A percentile compares a stretch with the other conserved stretches of the same genome.
Conservation (phyloP, 176 grass and related monocot species). For the Oryza officinalis region DNA sequence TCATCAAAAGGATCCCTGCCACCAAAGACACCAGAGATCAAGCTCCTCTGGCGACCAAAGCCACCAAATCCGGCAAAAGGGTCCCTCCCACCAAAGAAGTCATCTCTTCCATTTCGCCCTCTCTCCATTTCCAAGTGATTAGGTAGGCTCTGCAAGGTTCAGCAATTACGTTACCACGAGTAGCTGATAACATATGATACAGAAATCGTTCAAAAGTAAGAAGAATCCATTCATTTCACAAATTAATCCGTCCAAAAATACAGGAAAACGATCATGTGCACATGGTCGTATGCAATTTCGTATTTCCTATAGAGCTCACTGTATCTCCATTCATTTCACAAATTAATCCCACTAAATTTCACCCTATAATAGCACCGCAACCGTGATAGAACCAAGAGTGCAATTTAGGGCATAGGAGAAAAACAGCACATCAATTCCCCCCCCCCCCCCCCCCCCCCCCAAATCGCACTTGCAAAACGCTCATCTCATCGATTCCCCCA, state of each 20-base stretch:
- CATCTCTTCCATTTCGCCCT: constrained; percentile 53
- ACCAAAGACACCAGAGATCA: constrained; percentile 71
- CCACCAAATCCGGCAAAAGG: constrained; percentile 69
- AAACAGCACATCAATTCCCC: neutral
- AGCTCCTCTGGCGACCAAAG: constrained; percentile 45
- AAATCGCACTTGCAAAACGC: neutral
- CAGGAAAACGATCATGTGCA: neutral
- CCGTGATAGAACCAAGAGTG: too few species aligned
- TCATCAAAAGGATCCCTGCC: constrained; percentile 85
- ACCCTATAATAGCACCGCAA: neutral
- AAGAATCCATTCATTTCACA: neutral
- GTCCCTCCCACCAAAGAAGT: constrained; percentile 53
- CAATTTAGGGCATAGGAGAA: too few species aligned
- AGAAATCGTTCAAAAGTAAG: neutral
- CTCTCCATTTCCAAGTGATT: constrained; percentile 56
- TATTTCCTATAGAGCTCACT: neutral
- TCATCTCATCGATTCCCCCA: neutral
- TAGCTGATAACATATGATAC: neutral
- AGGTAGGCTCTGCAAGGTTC: neutral
- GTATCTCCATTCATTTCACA: neutral
- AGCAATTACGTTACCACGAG: neutral
- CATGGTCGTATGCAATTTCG: neutral
- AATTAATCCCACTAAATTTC: neutral
- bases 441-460: too few species aligned
- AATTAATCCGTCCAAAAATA: too few species aligned